These are phyloP conservation scores for Ramalina peruviana DNA, from an alignment of 495 filamentous ascomycete genomes.

Conservation along the genomic window DNA sequence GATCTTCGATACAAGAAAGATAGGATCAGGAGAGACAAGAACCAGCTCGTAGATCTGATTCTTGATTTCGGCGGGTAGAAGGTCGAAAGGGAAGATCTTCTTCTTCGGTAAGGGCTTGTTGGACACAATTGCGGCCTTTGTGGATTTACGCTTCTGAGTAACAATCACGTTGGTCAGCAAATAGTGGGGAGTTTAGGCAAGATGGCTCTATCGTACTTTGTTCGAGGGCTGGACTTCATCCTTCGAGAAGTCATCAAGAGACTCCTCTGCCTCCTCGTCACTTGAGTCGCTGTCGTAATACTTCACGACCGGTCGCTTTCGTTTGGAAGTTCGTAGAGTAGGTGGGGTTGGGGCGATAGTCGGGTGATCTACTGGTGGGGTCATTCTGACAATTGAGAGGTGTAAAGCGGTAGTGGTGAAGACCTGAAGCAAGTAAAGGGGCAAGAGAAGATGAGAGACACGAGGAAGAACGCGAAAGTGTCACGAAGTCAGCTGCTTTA, in stretches of 20 bases:
- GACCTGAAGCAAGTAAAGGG: too few relatives aligned
- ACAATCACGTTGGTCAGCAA: too few relatives aligned
- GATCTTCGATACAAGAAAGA: constrained; percentile 1
- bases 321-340: constrained; percentile 1
- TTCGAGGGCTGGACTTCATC: too few relatives aligned
- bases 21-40: background rate
- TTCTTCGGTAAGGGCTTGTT: constrained; percentile 4
- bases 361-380: too few relatives aligned
- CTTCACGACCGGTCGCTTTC: constrained; percentile 3
- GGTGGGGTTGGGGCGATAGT: background rate
- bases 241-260: too few relatives aligned
- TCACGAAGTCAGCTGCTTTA: too few relatives aligned
- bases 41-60: constrained; percentile 7
- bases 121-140: background rate
- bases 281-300: constrained; percentile 6
- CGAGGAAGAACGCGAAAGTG: too few relatives aligned
- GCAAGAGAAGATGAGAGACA: too few relatives aligned
- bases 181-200: too few relatives aligned
- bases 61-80: constrained; percentile 7
- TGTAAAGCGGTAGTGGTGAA: too few relatives aligned
- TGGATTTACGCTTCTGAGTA: background rate
- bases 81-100: constrained; percentile 8
- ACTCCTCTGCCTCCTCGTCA: background rate
- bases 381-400: too few relatives aligned
- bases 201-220: too few relatives aligned